Conservation (phyloP, 176 grass and related monocot species). For the Zoysia pacifica region DNA sequence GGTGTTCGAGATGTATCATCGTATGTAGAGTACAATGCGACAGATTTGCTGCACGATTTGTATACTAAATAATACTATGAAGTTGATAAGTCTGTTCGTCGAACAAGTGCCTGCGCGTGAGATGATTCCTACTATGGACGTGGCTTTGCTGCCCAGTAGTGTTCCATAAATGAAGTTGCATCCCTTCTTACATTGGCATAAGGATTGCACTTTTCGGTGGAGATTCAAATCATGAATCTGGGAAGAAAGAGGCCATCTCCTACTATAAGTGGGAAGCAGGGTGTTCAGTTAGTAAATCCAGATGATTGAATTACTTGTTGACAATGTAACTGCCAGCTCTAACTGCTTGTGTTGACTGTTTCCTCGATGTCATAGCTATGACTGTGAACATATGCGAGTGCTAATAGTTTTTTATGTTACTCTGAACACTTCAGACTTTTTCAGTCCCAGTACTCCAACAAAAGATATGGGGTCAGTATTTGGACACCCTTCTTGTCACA, state of each 20-base stretch:
- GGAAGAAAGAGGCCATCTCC: background rate
- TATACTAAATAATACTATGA: background rate
- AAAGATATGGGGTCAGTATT: background rate
- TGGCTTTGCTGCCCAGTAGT: background rate
- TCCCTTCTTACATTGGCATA: background rate
- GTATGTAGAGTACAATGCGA: background rate
- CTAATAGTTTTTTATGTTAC: background rate
- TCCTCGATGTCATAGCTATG: constrained; percentile 5
- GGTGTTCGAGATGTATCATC: background rate
- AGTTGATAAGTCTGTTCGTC: background rate
- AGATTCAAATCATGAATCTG: background rate
- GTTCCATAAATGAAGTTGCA: background rate
- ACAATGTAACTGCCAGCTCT: background rate
- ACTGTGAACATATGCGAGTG: background rate
- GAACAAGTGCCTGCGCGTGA: background rate
- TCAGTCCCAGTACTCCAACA: background rate
- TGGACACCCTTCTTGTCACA: background rate
- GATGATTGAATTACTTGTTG: background rate
- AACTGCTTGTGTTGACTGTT: background rate
- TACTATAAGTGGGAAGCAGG: background rate
- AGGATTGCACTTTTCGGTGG: background rate
- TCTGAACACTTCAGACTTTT: background rate
- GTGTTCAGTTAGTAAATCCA: background rate
- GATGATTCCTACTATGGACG: background rate
- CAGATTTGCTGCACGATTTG: background rate